These are phyloP conservation scores for Phytophthora niederhauseri DNA, from an alignment of 352 stramenopile genomes.

Conservation along the genomic window DNA sequence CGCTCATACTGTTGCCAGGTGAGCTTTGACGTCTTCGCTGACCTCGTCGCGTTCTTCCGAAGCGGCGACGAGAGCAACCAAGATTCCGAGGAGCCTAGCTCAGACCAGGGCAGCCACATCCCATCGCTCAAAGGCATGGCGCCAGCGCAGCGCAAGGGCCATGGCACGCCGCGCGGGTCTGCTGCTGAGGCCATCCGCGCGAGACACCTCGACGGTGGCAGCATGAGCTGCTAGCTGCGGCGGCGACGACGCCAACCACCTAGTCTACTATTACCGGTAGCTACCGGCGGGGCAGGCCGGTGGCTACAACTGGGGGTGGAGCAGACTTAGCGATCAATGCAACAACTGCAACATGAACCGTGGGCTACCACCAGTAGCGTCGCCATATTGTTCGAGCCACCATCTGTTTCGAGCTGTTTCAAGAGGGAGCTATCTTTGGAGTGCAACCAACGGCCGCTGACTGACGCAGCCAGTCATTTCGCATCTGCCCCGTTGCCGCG, in stretches of 20 bases:
- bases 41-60: slow-evolving; percentile 52
- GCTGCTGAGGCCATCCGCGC: slow-evolving; percentile 40
- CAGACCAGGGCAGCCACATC: not conserved
- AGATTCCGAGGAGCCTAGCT: not conserved
- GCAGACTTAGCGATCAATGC: not conserved
- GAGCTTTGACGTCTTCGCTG: slow-evolving; percentile 65
- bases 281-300: not conserved
- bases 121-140: slow-evolving; percentile 15
- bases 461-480: slow-evolving; percentile 32
- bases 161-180: slow-evolving; percentile 20
- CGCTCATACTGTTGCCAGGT: slow-evolving; percentile 39
- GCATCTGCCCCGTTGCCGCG: not conserved
- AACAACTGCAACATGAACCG: not conserved
- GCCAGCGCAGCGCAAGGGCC: slow-evolving; percentile 12
- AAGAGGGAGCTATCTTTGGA: slow-evolving; percentile 12
- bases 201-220: not conserved
- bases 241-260: not conserved
- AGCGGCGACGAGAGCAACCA: slow-evolving; percentile 17
- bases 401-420: slow-evolving; percentile 15
- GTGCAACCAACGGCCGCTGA: slow-evolving; percentile 15
- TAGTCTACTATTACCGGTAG: not conserved
- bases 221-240: not conserved
- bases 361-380: not conserved
- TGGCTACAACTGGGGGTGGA: no score
- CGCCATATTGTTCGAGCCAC: slow-evolving; percentile 13